phyloP scores from a whole-genome alignment of 2,329 filamentous ascomycete species.

The Xylaria sp. region DNA sequence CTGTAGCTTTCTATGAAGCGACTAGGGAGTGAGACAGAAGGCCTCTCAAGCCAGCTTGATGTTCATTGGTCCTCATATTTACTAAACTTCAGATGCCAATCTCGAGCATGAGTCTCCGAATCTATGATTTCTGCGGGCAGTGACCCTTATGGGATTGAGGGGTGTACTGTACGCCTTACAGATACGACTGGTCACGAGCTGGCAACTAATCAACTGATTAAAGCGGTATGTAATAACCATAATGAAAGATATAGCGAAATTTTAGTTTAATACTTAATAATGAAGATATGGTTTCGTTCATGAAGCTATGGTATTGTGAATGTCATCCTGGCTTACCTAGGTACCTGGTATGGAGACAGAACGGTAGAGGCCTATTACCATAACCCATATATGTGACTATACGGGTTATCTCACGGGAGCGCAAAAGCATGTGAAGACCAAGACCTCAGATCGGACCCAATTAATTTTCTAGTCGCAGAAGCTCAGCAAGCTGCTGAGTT shows the following conservation, averaged over 20 bases:
- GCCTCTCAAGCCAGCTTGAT: neutral
- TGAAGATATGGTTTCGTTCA: neutral
- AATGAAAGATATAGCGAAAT: neutral
- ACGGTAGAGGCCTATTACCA: neutral
- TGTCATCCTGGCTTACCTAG: no score
- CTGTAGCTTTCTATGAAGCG: slow-evolving; percentile 36
- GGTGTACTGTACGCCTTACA: no score
- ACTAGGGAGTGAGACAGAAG: neutral
- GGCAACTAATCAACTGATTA: no score
- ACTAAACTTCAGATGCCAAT: no score
- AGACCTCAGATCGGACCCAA: slow-evolving; percentile 5
- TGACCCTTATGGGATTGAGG: no score
- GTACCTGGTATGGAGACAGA: no score
- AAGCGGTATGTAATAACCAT: no score
- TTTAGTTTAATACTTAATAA: slow-evolving; percentile 8
- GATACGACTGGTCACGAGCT: no score
- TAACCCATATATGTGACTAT: neutral
- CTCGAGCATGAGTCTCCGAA: no score
- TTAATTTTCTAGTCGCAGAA: slow-evolving; percentile 21
- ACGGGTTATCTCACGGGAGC: neutral
- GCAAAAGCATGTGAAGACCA: slow-evolving; percentile 2
- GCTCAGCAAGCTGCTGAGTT: slow-evolving; percentile 1
- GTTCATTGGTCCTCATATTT: no score
- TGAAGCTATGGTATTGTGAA: neutral
- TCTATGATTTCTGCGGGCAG: no score